Base-by-base conservation (phyloP, 306 rosid species). In the Quercus alba region DNA sequence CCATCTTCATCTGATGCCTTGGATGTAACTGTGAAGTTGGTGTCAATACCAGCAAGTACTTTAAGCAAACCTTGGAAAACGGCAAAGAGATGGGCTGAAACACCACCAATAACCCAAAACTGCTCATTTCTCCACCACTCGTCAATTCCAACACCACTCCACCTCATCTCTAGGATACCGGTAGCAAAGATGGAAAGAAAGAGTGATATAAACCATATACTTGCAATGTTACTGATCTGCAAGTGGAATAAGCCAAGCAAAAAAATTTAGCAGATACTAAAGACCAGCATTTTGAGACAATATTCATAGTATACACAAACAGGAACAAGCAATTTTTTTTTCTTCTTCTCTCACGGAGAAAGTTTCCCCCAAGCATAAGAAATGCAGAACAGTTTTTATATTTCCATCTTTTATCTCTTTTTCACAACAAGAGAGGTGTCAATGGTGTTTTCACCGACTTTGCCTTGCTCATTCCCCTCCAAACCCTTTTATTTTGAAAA, bases 101-200 rank as follows among this genome's bases (percentile, higher is more conserved):
- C 97, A 66, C 99, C 99, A 55, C 99, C 98, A 0, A 96, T 96
- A 28, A 96, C 99, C 99, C 99, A 96, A 78, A 95, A 95, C 74
- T 93, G 99, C 77, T 95, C 99, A 9, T 95, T 95, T 80, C 99
- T 95, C 99, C 99, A 95, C 99, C 98, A 95, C 81, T 95, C 99
- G 0, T 95, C 99, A 0, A 95, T 91, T 84, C 98, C 96, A 0
- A 95, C 99, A 2, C 99, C 99, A 14, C 99, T 95, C 99, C 99
- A 95, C 78, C 99, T 86, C 99, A 95, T 95, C 92, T 95, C 99
- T 4, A 95, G 97, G 75, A 95, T 93, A 81, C 99, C 98, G 0
- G 99, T 95, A 0, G 99, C 99, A 9, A 95, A 95, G 88, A 95
- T 95, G 84, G 99, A 95, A 64, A 95, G 87, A 76, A 95, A 95